phyloP scores from a whole-genome alignment of 2,329 filamentous ascomycete genomes.

The Pseudocercospora crystallina region DNA sequence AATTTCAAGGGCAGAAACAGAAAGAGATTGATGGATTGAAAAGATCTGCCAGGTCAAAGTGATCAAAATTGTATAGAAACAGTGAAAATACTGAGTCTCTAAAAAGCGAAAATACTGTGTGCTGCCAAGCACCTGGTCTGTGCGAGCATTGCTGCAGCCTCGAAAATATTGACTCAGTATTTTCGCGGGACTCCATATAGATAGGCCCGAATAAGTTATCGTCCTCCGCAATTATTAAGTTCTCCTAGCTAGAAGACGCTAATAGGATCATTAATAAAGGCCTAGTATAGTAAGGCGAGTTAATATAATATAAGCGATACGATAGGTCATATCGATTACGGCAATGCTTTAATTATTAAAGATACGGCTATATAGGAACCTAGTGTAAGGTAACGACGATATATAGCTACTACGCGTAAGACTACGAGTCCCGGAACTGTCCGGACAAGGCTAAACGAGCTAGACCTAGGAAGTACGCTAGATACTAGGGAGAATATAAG shows the following conservation, averaged over 20 bases:
- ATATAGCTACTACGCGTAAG: slow-evolving; percentile 10
- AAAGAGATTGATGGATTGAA: too few relatives aligned
- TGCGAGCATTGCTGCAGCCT: too few relatives aligned
- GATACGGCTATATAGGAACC: slow-evolving; percentile 13
- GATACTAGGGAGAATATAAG: slow-evolving; percentile 4
- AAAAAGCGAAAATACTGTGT: too few relatives aligned
- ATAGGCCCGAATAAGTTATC: too few relatives aligned
- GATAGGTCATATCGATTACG: slow-evolving; percentile 1
- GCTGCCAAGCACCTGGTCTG: too few relatives aligned
- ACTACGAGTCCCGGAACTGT: slow-evolving; percentile 4
- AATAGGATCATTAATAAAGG: slow-evolving; percentile 8
- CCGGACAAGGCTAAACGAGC: not conserved
- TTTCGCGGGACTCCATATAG: too few relatives aligned
- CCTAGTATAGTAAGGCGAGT: slow-evolving; percentile 6
- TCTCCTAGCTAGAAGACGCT: not conserved
- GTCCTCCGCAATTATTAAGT: slow-evolving; percentile 8
- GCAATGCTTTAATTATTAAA: slow-evolving; percentile 9
- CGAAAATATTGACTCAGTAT: too few relatives aligned
- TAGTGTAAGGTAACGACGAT: slow-evolving; percentile 7
- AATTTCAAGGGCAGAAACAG: too few relatives aligned
- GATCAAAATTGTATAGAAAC: too few relatives aligned
- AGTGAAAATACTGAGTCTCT: too few relatives aligned
- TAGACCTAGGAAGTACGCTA: slow-evolving; percentile 7
- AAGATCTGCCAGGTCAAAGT: too few relatives aligned
- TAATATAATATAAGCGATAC: slow-evolving; percentile 7